phyloP scores from a whole-genome alignment of 164 flowering plant species.

The Macadamia integrifolia region DNA sequence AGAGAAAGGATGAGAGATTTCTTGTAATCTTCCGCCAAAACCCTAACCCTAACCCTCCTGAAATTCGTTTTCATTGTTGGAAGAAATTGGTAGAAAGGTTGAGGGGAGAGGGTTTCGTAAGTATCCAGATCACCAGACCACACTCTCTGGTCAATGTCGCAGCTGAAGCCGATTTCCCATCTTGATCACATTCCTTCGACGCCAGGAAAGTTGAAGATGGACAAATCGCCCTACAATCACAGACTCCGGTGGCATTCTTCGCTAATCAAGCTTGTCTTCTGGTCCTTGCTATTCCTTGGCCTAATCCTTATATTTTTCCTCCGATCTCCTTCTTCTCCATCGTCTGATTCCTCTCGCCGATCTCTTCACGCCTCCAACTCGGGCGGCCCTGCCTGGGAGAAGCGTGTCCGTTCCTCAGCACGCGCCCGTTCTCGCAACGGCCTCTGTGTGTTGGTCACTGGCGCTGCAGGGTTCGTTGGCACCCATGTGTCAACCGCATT shows the following conservation, averaged over 20 bases:
- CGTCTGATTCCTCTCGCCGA: conserved; percentile 47
- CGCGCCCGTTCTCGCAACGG: conserved; percentile 51
- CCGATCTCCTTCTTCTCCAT: conserved; percentile 36
- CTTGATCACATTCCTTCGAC: conserved; percentile 73
- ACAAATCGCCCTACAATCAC: conserved; percentile 52
- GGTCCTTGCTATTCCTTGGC: conserved; percentile 53
- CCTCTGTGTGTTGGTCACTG: conserved; percentile 75
- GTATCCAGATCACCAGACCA: not conserved
- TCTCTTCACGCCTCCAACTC: conserved; percentile 39
- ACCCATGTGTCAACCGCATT: conserved; percentile 75
- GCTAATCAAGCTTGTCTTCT: conserved; percentile 57
- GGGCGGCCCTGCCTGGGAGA: conserved; percentile 73
- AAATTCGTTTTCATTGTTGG: not conserved
- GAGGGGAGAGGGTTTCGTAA: conserved; percentile 1
- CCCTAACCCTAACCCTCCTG: conserved; percentile 4
- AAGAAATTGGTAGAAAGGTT: not conserved
- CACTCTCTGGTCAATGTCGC: conserved; percentile 25
- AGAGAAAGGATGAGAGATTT: not conserved
- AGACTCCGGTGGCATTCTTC: conserved; percentile 53
- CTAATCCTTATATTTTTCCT: conserved; percentile 57
- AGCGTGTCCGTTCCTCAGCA: conserved; percentile 61
- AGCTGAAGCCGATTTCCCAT: conserved; percentile 48
- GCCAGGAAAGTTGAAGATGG: conserved; percentile 96
- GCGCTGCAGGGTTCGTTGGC: conserved; percentile 93
- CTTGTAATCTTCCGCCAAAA: not conserved